Evolutionary conservation across 83 land plant genomes (phyloP).

Genomic region (Diphasiastrum complanatum): DNA sequence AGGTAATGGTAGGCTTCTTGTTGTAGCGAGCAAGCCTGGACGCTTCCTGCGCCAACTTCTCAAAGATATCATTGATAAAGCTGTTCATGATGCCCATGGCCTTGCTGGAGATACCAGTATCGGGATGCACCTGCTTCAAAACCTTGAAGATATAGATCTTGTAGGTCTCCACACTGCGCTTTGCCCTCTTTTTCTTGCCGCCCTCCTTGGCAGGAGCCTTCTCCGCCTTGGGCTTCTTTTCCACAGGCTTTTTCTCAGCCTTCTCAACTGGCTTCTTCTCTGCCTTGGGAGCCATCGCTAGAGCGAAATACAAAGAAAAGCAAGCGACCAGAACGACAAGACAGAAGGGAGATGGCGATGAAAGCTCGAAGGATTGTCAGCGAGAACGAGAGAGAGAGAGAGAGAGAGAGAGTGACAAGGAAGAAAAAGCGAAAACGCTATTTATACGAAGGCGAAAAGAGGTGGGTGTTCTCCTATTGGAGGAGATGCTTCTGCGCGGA

Average conservation of each 20-base stretch:
- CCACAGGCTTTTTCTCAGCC: not conserved
- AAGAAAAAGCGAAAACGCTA: too few relatives aligned
- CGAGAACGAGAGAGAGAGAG: too few relatives aligned
- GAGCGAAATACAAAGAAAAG: too few relatives aligned
- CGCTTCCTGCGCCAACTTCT: slow-evolving; percentile 50
- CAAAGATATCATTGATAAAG: slow-evolving; percentile 56
- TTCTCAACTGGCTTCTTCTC: not conserved
- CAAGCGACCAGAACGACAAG: too few relatives aligned
- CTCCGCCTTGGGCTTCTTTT: not conserved
- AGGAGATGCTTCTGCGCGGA: too few relatives aligned
- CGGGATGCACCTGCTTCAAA: slow-evolving; percentile 55
- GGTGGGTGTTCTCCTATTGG: too few relatives aligned
- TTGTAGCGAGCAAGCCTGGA: slow-evolving; percentile 25
- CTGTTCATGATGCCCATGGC: slow-evolving; percentile 49
- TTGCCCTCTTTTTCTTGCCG: not conserved
- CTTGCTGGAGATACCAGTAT: slow-evolving; percentile 37
- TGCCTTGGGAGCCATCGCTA: not conserved
- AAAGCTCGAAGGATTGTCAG: too few relatives aligned
- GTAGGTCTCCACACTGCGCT: slow-evolving; percentile 23
- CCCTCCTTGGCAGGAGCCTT: slow-evolving; percentile 14
- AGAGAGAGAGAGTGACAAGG: too few relatives aligned
- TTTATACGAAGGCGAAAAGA: too few relatives aligned
- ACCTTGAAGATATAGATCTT: slow-evolving; percentile 49
- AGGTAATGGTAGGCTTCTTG: slow-evolving; percentile 35
- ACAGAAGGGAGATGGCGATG: too few relatives aligned